Evolutionary conservation across 805 yeast genomes (phyloP).

Genomic region (Metschnikowia sp.): DNA sequence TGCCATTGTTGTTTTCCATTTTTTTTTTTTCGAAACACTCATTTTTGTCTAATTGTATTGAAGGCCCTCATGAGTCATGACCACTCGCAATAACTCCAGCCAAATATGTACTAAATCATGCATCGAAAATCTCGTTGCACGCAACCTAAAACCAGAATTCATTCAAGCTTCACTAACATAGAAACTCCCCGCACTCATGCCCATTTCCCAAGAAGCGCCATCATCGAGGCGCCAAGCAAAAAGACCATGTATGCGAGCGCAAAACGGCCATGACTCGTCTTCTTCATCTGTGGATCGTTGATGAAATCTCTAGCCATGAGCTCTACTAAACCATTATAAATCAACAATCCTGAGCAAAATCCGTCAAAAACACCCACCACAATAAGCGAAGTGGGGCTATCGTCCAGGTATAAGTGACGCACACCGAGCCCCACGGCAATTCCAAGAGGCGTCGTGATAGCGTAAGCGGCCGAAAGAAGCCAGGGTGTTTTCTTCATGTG

Average conservation of each 20-base stretch:
- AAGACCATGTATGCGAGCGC: slow-evolving; percentile 49
- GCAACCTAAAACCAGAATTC: neutral
- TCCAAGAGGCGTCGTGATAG: slow-evolving; percentile 65
- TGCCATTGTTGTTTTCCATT: no score
- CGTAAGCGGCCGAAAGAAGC: slow-evolving; percentile 13
- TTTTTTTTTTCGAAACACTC: no score
- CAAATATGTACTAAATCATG: no score
- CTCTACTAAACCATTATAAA: slow-evolving; percentile 76
- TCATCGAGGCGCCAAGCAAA: slow-evolving; percentile 66
- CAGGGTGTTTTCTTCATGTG: slow-evolving; percentile 14
- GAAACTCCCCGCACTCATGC: slow-evolving; percentile 32
- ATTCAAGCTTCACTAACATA: neutral
- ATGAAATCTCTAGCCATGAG: slow-evolving; percentile 75
- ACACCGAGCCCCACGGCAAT: slow-evolving; percentile 78
- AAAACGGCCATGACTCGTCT: slow-evolving; percentile 49
- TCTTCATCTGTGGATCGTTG: slow-evolving; percentile 59
- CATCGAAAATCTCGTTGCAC: no score
- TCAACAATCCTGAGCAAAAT: slow-evolving; percentile 70
- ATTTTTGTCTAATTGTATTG: no score
- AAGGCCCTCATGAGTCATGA: no score
- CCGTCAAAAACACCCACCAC: slow-evolving; percentile 74
- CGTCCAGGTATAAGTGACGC: slow-evolving; percentile 56
- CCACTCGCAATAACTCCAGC: no score
- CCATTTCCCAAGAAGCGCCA: slow-evolving; percentile 78
- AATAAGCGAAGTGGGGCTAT: slow-evolving; percentile 54